A percentile compares a stretch with the other conserved stretches of the same genome.
Evolutionary conservation across 352 stramenopile genomes (phyloP).

Genomic region (Thraustochytrium sp.): DNA sequence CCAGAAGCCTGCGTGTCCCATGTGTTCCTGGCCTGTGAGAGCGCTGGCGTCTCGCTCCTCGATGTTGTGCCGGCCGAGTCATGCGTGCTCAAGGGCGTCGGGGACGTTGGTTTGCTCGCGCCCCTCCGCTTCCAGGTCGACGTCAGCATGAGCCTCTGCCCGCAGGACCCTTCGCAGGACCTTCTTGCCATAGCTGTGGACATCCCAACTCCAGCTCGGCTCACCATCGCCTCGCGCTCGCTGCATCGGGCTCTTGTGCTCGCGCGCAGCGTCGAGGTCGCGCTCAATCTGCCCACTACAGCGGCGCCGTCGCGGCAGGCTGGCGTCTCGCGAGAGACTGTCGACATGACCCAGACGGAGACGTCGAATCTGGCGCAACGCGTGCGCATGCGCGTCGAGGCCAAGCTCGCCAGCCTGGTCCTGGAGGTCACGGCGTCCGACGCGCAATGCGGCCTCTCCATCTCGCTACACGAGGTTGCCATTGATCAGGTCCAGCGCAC

Average conservation of each 20-base stretch:
- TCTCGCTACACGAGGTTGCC: not conserved
- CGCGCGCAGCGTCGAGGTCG: not conserved
- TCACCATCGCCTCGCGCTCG: not conserved
- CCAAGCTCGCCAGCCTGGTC: not conserved
- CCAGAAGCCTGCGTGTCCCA: not conserved
- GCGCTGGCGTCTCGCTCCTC: not conserved
- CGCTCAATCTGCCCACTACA: not conserved
- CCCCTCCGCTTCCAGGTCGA: not conserved
- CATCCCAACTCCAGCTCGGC: not conserved
- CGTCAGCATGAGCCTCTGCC: not conserved
- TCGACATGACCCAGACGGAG: not conserved
- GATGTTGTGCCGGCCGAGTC: not conserved
- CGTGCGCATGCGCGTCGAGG: not conserved
- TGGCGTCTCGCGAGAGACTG: not conserved
- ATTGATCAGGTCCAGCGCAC: not conserved
- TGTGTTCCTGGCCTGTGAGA: not conserved
- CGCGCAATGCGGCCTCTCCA: not conserved
- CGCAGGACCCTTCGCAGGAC: not conserved
- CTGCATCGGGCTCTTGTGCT: not conserved
- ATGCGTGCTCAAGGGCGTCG: not conserved
- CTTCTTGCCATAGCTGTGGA: not conserved
- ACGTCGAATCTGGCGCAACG: not conserved
- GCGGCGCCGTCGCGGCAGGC: not conserved
- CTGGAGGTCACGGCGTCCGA: not conserved
- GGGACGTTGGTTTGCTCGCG: not conserved